A percentile compares a stretch with the other conserved stretches of the same genome.
Evolutionary conservation across 805 yeast genomes (phyloP).

Genomic region (Pichia scutulata): DNA sequence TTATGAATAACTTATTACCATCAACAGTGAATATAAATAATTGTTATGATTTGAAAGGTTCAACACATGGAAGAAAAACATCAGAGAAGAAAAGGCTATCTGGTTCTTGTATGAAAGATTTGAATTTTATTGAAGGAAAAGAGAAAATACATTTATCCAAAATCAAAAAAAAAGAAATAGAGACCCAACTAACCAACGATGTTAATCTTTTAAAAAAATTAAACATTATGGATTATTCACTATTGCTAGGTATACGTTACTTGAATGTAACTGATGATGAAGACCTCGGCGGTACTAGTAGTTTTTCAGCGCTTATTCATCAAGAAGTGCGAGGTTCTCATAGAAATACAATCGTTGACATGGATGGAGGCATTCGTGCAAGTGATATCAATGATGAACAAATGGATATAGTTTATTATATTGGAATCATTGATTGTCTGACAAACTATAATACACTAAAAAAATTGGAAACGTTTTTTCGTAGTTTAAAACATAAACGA

Average conservation of each 20-base stretch:
- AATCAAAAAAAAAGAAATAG: constrained; percentile 46
- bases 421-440: constrained; percentile 91
- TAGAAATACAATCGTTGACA: constrained; percentile 15
- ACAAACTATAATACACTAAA: constrained; percentile 73
- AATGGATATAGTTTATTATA: constrained; percentile 63
- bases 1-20: constrained; percentile 96
- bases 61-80: constrained; percentile 73
- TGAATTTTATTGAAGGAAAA: constrained; percentile 73
- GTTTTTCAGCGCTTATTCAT: constrained; percentile 19
- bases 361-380: constrained; percentile 76
- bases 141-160: constrained; percentile 73
- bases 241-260: constrained; percentile 83
- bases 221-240: constrained; percentile 93
- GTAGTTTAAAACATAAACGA: constrained; percentile 61
- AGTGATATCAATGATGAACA: constrained; percentile 59
- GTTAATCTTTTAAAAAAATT: constrained; percentile 62
- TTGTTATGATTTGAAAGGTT: constrained; percentile 89
- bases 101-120: constrained; percentile 64
- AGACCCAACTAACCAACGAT: constrained; percentile 68
- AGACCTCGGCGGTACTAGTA: constrained; percentile 17
- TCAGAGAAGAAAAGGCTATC: constrained; percentile 24
- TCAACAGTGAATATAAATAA: constrained; percentile 81
- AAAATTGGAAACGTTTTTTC: constrained; percentile 77
- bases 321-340: constrained; percentile 4
- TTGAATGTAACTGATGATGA: constrained; percentile 43